A percentile compares a stretch with the other conserved stretches of the same genome.
Conservation (phyloP, 169 alveolate genomes). For the Fabrea salina region DNA sequence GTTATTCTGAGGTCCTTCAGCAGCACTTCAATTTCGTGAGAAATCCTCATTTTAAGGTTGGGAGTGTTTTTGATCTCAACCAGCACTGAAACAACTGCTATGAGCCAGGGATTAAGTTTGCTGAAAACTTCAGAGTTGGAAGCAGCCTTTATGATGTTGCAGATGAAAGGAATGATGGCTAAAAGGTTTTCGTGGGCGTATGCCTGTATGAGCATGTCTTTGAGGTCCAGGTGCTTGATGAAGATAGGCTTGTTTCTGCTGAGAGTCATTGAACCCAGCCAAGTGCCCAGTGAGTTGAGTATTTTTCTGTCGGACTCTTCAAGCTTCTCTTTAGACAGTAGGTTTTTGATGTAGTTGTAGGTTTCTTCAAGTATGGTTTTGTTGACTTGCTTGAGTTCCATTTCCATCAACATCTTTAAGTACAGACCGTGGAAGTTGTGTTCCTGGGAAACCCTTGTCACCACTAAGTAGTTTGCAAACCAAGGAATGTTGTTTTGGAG, state of each 20-base stretch:
- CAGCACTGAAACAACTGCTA: conserved; percentile 54
- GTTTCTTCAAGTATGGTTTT: conserved; percentile 51
- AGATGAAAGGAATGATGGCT: conserved; percentile 55
- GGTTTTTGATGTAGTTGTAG: conserved; percentile 38
- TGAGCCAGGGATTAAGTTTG: conserved; percentile 77
- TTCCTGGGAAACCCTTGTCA: conserved; percentile 46
- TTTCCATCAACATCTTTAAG: conserved; percentile 38
- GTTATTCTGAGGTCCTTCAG: conserved; percentile 39
- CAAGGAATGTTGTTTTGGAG: conserved; percentile 35
- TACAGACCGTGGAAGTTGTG: conserved; percentile 44
- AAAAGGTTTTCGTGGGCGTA: conserved; percentile 46
- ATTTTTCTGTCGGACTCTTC: conserved; percentile 48
- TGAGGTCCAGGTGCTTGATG: conserved; percentile 61
- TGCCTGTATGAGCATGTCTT: conserved; percentile 51
- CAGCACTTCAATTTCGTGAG: conserved; percentile 42
- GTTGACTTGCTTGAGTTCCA: conserved; percentile 44
- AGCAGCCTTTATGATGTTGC: conserved; percentile 64
- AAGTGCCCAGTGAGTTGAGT: conserved; percentile 60
- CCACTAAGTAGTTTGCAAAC: conserved; percentile 55
- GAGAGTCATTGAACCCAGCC: conserved; percentile 67
- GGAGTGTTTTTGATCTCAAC: conserved; percentile 48
- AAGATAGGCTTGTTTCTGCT: conserved; percentile 65
- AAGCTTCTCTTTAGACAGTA: conserved; percentile 35
- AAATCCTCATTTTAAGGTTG: conserved; percentile 32
- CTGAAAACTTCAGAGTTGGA: conserved; percentile 62